Evolutionary conservation across 805 yeast species (phyloP).

Genomic region (Nakazawaea ambrosiae): DNA sequence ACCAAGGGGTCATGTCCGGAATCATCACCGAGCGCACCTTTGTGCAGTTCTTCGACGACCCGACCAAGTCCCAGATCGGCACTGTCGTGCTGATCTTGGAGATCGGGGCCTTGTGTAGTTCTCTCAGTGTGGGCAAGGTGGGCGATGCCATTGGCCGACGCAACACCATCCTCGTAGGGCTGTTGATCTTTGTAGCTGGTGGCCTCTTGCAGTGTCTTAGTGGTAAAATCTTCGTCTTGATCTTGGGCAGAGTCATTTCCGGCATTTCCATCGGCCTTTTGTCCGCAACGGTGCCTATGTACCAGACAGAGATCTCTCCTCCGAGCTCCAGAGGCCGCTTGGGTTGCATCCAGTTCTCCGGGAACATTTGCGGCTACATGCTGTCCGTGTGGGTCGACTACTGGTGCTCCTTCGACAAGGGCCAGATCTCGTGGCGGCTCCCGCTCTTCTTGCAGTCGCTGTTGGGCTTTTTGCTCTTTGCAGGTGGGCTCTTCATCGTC

Average conservation of each 20-base stretch:
- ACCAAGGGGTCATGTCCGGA: constrained; percentile 89
- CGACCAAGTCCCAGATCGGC: constrained; percentile 70
- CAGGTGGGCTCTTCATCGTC: constrained; percentile 73
- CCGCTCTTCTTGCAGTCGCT: constrained; percentile 73
- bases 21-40: constrained; percentile 71
- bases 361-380: constrained; percentile 76
- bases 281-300: constrained; percentile 79
- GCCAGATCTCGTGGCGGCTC: constrained; percentile 66
- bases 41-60: constrained; percentile 61
- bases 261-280: constrained; percentile 87
- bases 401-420: constrained; percentile 55
- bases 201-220: constrained; percentile 67
- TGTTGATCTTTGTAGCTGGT: constrained; percentile 66
- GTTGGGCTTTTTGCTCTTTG: constrained; percentile 55
- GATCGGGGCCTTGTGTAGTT: constrained; percentile 77
- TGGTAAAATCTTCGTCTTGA: constrained; percentile 44
- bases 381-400: constrained; percentile 87
- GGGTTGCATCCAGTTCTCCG: constrained; percentile 85
- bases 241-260: constrained; percentile 68
- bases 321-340: constrained; percentile 78
- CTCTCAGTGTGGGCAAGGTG: constrained; percentile 65
- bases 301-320: constrained; percentile 85
- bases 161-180: constrained; percentile 68
- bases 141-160: constrained; percentile 79
- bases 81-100: constrained; percentile 85